Base-by-base conservation (phyloP, 129 eudicot species). In the Dittrichia graveolens region DNA sequence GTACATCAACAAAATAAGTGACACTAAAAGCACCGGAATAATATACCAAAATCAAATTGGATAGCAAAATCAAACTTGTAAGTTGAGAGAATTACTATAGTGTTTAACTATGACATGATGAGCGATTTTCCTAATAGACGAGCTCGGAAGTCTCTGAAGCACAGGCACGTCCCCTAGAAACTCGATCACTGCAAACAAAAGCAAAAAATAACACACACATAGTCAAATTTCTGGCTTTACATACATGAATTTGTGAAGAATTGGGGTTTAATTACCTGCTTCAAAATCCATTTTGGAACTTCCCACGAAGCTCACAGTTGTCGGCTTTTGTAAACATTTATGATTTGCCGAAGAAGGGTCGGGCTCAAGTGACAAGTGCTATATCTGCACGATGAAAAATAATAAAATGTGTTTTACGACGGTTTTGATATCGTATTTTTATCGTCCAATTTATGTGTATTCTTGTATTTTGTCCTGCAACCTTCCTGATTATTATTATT, bases 101-200 rank as follows among this genome's bases (percentile, higher is more conserved):
- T 56, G 65, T 40, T 81, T 79, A 50, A 79, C 55, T 7, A 48
- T 18, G 47, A 87, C 79, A 16, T 78, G 73, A 39, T 79, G 69
- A 0, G 86, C 89, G 16, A 87, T 81, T 7, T 65, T 64, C 42
- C 54, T 42, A 18, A 87, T 72, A n/a, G 89, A 87, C 1, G 89
- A 87, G 47, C 74, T 68, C 35, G 92, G 92, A 42, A 87, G 83
- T 3, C 85, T 59, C 55, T 87, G 92, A 63, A 87, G 92, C 81
- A 81, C 60, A 7, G 89, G 83, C 43, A 87, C 89, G 54, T 82
- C 80, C 5, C 84, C 80, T 42, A 87, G 13, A 49, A 87, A 87
- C 79, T 79, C 87, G 13, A 74, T 63, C 81, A 84, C 92, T 87
- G 84, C 48, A 49, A 70, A 75, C 61, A 54, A 34, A 79, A 39